Evolutionary conservation across 106 monocot genomes (phyloP).

Genomic region (Triglochin maritima): DNA sequence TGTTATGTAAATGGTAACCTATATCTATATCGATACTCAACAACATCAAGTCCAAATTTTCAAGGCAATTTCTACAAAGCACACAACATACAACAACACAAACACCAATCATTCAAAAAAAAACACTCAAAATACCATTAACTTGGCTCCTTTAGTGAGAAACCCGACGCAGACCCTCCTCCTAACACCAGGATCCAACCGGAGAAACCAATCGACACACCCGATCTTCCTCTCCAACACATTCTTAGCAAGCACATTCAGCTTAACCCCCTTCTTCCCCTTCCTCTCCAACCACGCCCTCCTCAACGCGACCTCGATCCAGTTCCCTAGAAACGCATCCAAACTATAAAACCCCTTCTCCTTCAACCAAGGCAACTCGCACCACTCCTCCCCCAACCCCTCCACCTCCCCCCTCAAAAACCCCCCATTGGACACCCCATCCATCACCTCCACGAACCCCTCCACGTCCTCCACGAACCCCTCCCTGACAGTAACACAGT

Average conservation of each 20-base stretch:
- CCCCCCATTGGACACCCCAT: conserved; percentile 6
- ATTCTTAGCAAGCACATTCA: conserved; percentile 36
- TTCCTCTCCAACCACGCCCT: conserved; percentile 41
- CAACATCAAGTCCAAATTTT: no score
- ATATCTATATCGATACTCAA: no score
- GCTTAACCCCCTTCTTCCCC: conserved; percentile 35
- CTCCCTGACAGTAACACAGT: conserved; percentile 49
- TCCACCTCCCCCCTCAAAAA: conserved; percentile 9
- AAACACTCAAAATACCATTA: conserved; percentile 35
- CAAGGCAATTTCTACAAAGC: no score
- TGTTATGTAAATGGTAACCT: no score
- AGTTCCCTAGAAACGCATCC: conserved; percentile 63
- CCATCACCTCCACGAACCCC: conserved; percentile 64
- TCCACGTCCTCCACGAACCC: conserved; percentile 46
- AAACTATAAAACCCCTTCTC: conserved; percentile 71
- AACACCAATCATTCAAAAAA: conserved; percentile 27
- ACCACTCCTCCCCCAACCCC: neutral
- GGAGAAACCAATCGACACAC: conserved; percentile 79
- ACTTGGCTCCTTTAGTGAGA: conserved; percentile 38
- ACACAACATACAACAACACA: no score
- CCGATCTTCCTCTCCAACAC: conserved; percentile 90
- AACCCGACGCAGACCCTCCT: conserved; percentile 30
- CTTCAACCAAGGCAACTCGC: conserved; percentile 8
- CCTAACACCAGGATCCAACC: conserved; percentile 36
- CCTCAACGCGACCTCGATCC: conserved; percentile 64